These are phyloP conservation scores for Gilbertella persicaria DNA, from an alignment of 371 early-diverging fungal species.

Conservation along the genomic window DNA sequence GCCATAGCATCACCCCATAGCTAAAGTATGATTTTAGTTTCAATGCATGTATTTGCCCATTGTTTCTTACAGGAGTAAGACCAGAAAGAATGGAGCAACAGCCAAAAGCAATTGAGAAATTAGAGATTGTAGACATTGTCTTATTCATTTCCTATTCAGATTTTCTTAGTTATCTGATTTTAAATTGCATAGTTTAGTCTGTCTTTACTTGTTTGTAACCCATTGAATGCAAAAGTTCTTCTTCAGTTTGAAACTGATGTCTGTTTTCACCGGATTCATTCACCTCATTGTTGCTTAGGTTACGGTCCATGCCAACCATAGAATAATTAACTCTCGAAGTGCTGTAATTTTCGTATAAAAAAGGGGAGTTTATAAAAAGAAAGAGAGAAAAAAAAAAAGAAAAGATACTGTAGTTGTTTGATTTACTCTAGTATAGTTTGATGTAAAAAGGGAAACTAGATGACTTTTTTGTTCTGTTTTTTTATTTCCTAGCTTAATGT, in stretches of 20 bases:
- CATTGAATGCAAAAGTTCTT: slow-evolving; percentile 50
- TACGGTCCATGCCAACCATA: slow-evolving; percentile 34
- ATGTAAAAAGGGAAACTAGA: too few relatives aligned
- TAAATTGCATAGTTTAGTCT: not conserved
- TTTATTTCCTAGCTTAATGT: too few relatives aligned
- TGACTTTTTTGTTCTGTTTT: too few relatives aligned
- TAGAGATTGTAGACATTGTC: slow-evolving; percentile 63
- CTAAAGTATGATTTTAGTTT: slow-evolving; percentile 10
- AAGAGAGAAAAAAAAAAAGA: not conserved
- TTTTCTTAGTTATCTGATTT: not conserved
- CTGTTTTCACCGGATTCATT: slow-evolving; percentile 34
- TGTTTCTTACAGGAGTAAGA: slow-evolving; percentile 51
- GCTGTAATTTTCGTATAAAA: slow-evolving; percentile 13
- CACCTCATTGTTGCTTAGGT: slow-evolving; percentile 24
- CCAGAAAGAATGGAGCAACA: slow-evolving; percentile 66
- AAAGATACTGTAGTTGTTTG: not conserved
- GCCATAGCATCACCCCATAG: slow-evolving; percentile 61
- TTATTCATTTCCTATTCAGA: slow-evolving; percentile 60
- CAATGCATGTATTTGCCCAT: not conserved
- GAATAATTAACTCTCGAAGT: slow-evolving; percentile 2
- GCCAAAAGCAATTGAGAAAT: slow-evolving; percentile 66
- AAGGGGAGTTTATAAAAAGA: not conserved
- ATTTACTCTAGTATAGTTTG: too few relatives aligned
- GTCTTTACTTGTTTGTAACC: slow-evolving; percentile 58
- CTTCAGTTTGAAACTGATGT: slow-evolving; percentile 35